Percentiles rank a stretch among this genome's conserved stretches.
Conservation (phyloP, 2,329 filamentous ascomycete genomes). For the Aspergillus hiratsukae region DNA sequence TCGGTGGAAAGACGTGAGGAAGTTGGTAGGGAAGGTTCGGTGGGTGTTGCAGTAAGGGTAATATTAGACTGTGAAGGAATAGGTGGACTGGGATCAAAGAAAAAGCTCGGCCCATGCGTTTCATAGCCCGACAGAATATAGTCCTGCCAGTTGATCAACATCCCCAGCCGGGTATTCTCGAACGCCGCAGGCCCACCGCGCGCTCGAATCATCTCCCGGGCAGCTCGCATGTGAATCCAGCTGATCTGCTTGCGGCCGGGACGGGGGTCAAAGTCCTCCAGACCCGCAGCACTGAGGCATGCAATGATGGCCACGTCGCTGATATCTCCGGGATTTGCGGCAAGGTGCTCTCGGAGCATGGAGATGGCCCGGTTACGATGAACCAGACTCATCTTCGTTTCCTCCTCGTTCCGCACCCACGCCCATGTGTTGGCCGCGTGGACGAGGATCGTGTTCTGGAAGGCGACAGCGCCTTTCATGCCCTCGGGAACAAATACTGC, state of each 20-base stretch:
- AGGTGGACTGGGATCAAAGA: constrained; percentile 25
- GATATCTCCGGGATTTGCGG: constrained; percentile 27
- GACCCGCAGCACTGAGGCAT: constrained; percentile 36
- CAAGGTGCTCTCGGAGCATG: constrained; percentile 32
- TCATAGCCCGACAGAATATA: constrained; percentile 40
- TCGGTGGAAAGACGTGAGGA: background rate
- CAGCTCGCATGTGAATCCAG: constrained; percentile 39
- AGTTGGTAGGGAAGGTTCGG: background rate
- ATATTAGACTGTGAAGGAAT: constrained; percentile 3
- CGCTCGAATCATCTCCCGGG: constrained; percentile 34
- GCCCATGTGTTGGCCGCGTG: constrained; percentile 37
- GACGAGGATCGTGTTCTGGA: constrained; percentile 37
- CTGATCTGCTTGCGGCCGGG: constrained; percentile 34
- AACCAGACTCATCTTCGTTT: constrained; percentile 26
- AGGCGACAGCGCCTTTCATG: constrained; percentile 37
- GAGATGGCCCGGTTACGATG: constrained; percentile 31
- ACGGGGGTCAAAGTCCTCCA: constrained; percentile 39
- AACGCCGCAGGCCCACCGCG: constrained; percentile 36
- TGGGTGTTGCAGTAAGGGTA: background rate
- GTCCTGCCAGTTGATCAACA: constrained; percentile 42
- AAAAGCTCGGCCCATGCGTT: constrained; percentile 30
- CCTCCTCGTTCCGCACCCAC: constrained; percentile 33
- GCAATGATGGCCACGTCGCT: constrained; percentile 38
- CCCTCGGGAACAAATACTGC: constrained; percentile 37
- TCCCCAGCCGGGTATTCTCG: constrained; percentile 33